phyloP scores from a whole-genome alignment of 2,329 filamentous ascomycete genomes.

The Aspergillus unguis region DNA sequence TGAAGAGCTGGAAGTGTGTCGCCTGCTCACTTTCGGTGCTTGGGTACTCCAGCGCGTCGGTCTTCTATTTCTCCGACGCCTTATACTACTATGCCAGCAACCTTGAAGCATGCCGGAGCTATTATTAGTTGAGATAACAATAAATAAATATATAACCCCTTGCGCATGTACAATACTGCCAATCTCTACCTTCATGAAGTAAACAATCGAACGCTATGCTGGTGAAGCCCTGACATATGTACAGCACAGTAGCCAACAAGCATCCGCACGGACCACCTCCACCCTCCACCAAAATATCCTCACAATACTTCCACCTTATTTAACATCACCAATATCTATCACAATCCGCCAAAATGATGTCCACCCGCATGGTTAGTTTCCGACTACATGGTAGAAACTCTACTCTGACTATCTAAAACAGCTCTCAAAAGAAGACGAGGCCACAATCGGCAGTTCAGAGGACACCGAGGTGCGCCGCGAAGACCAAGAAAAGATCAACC shows the following conservation, averaged over 20 bases:
- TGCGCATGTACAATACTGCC: too few species aligned
- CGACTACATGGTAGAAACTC: too few species aligned
- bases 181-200: too few species aligned
- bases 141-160: too few species aligned
- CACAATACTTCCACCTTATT: neutral
- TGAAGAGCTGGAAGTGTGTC: neutral
- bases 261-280: conserved; percentile 8
- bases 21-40: neutral
- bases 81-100: neutral
- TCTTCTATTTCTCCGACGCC: conserved; percentile 28
- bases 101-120: too few species aligned
- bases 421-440: conserved; percentile 94
- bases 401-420: conserved; percentile 36
- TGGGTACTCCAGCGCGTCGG: neutral
- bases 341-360: conserved; percentile 3
- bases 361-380: neutral
- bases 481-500: conserved; percentile 98
- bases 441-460: conserved; percentile 59
- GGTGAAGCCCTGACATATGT: neutral
- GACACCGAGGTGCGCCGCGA: conserved; percentile 93
- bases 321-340: neutral
- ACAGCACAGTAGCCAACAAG: neutral
- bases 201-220: too few species aligned
- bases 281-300: conserved; percentile 9
- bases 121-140: too few species aligned